Base-by-base conservation (phyloP, 208 protist genomes). In the Trypanosoma avium region DNA sequence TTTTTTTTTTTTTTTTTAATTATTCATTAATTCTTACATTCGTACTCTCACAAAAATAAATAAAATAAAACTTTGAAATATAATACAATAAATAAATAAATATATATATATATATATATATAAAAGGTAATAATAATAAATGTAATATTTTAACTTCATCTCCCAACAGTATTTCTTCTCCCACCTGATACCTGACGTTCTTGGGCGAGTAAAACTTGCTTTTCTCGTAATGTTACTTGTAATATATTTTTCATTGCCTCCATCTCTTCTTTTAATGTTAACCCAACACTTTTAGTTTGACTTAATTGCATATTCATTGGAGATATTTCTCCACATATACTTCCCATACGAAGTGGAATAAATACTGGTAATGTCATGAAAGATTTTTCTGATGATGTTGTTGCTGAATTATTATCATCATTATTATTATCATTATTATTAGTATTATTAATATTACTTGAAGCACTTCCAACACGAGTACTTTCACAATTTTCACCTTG, bases 201-300 rank as follows among this genome's bases (percentile, higher is more conserved):
- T 30, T 61, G 36, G 29, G 42, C 56, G 50, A 38, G 17, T 15
- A 80, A 24, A 7, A 58, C 17, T 27, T 88, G 79, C 4, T 84
- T 79, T 45, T 81, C 68, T 30, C 70, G 60, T 47, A 87, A 53
- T 7, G 81, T 75, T 33, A 69, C 63, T 19, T 74, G 69, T 70
- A 87, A 75, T 0, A 70, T 63, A 3, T 63, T 36, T 17, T 63
- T 72, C 64, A 84, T 73, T 15, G 46, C 69, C 33, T 68, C 46
- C 57, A 74, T 76, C 54, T 84, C 78, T 7, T 45, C 50, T 9
- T 69, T 50, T 19, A 84, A 70, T 19, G 46, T 13, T 17, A 32
- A 6, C 17, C 35, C 15, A 22, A 53, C 8, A 36, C 9, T 67
- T 29, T 56, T 64, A 21, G 22, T 9, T 47, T 56, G 0, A 3